phyloP scores from a whole-genome alignment of 441 rosid genomes.

The Populus tomentosa region DNA sequence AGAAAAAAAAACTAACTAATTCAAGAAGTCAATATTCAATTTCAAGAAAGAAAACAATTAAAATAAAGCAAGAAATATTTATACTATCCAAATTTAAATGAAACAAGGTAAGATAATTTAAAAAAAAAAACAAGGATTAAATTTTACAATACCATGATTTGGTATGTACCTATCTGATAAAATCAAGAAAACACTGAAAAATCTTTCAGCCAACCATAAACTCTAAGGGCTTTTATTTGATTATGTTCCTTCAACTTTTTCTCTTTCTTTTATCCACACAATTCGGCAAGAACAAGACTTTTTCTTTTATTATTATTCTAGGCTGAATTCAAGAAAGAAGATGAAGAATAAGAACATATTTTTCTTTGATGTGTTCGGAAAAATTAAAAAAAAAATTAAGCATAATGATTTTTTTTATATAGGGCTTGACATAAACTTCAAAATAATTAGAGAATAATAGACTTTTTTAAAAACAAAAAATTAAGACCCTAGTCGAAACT shows the following conservation, averaged over 20 bases:
- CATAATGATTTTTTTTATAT: too few relatives aligned
- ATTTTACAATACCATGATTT: neutral
- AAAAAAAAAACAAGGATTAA: too few relatives aligned
- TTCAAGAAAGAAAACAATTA: neutral
- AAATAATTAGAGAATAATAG: too few relatives aligned
- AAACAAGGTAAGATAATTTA: neutral
- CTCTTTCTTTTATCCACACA: neutral
- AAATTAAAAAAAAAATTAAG: too few relatives aligned
- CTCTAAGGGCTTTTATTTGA: neutral
- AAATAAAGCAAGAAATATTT: neutral
- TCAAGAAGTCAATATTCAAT: too few relatives aligned
- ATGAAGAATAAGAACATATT: neutral
- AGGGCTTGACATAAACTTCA: too few relatives aligned
- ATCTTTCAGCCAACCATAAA: neutral
- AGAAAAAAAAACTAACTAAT: neutral
- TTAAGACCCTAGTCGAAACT: too few relatives aligned
- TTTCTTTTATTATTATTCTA: too few relatives aligned
- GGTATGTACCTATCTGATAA: neutral
- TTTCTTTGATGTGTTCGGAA: neutral
- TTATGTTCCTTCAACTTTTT: neutral
- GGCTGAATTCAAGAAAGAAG: neutral
- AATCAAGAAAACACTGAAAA: neutral
- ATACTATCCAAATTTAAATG: too few relatives aligned
- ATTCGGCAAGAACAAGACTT: neutral
- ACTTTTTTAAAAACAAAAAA: too few relatives aligned